These are phyloP conservation scores for Amniculicola lignicola DNA, from an alignment of 495 filamentous ascomycete species.

Conservation along the genomic window DNA sequence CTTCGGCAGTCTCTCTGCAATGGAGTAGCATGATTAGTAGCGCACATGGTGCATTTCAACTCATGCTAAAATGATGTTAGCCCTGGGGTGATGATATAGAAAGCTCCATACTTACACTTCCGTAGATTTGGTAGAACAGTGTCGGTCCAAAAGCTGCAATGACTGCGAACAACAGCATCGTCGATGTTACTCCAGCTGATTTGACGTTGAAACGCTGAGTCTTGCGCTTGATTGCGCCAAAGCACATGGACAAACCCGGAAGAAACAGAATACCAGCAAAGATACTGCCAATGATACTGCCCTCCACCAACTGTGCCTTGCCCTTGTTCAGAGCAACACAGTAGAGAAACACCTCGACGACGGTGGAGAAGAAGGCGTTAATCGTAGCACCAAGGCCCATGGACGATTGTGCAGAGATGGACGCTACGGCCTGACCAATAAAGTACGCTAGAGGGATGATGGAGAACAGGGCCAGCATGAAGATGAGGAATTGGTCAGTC, in stretches of 20 bases:
- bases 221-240: slow-evolving; percentile 94
- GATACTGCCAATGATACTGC: slow-evolving; percentile 94
- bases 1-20: slow-evolving; percentile 70
- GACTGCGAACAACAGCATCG: slow-evolving; percentile 95
- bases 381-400: slow-evolving; percentile 99
- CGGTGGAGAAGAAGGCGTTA: slow-evolving; percentile 98
- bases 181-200: slow-evolving; percentile 95
- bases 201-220: slow-evolving; percentile 98
- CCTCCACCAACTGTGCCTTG: slow-evolving; percentile 90
- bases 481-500: slow-evolving; percentile 79
- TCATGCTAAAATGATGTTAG: slow-evolving; percentile 68
- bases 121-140: slow-evolving; percentile 98
- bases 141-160: slow-evolving; percentile 97
- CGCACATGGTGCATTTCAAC: slow-evolving; percentile 80
- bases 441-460: slow-evolving; percentile 99
- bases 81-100: too few relatives aligned
- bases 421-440: slow-evolving; percentile 98
- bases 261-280: slow-evolving; percentile 96
- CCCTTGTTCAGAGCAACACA: slow-evolving; percentile 91
- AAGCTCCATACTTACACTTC: slow-evolving; percentile 71
- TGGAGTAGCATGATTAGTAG: slow-evolving; percentile 45
- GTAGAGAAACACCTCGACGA: slow-evolving; percentile 98
- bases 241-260: slow-evolving; percentile 98
- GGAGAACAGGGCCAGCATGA: slow-evolving; percentile 78
- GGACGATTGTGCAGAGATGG: slow-evolving; percentile 96